These are phyloP conservation scores for Trichoderma cornu-damae DNA, from an alignment of 2,329 filamentous ascomycete genomes.

Conservation along the genomic window DNA sequence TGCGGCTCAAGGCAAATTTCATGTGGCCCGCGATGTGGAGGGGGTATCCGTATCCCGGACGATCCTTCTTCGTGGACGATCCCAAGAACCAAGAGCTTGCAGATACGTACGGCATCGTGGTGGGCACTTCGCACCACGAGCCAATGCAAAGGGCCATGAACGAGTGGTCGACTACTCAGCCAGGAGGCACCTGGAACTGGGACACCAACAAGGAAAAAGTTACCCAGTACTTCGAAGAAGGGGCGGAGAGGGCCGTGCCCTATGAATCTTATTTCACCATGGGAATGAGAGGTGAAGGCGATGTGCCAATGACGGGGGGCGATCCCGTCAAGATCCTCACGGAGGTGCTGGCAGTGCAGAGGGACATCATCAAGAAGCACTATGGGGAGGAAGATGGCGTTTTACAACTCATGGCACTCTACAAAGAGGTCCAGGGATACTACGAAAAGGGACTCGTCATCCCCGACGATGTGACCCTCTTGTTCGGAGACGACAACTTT, in stretches of 20 bases:
- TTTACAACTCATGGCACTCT: constrained; percentile 55
- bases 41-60: constrained; percentile 41
- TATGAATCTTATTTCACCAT: constrained; percentile 56
- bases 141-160: constrained; percentile 58
- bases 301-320: constrained; percentile 46
- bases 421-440: constrained; percentile 61
- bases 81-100: constrained; percentile 53
- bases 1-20: constrained; percentile 57
- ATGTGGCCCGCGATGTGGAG: constrained; percentile 65
- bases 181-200: constrained; percentile 56
- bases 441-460: constrained; percentile 56
- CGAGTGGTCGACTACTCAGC: constrained; percentile 37
- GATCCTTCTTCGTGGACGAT: constrained; percentile 60
- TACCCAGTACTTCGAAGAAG: constrained; percentile 52
- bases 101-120: constrained; percentile 58
- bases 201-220: constrained; percentile 51
- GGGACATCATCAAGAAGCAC: constrained; percentile 48
- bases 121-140: constrained; percentile 61
- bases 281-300: constrained; percentile 56
- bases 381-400: constrained; percentile 42
- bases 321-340: constrained; percentile 49
- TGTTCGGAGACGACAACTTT: constrained; percentile 61
- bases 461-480: constrained; percentile 56
- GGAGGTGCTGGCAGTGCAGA: constrained; percentile 51
- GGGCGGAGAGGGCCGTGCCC: constrained; percentile 48